Evolutionary conservation across 768 basidiomycete species (phyloP), one percentile per base, ranked within the genome.

Genomic region (Lactifluus pinguis): DNA sequence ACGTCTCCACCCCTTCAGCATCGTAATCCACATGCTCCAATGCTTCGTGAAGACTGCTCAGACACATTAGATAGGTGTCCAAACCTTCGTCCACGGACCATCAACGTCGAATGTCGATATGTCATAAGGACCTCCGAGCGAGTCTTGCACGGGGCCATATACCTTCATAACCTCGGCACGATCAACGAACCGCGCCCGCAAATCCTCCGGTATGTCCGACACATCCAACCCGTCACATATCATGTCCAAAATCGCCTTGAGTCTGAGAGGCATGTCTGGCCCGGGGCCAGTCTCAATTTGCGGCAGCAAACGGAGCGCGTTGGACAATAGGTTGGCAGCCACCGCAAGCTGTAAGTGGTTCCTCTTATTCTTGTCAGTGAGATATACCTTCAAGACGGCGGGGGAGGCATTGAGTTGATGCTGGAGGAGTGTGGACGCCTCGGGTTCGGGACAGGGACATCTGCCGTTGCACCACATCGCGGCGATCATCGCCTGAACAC

Each of bases 31-130:
- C 25, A 25, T 25, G 25, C 25, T 25, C 25, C 25, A 25, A 25
- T 25, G 25, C 25, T 25, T 25, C 25, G 25, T 25, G 25, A 25
- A 25, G 25, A 25, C 25, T 25, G 1, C 25, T 25, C 25, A 2
- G 25, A 25, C 25, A 25, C 25, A 2, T 25, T 25, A 25, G 25
- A 25, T 25, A 8, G 56, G 39, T 29, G 42, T 25, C 45, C 50
- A 61, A 42, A 61, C 30, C 42, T 19, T 61, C 42, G 34, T 45
- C 60, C 60, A 61, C 4, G 54, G 54, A 1, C 60, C 49, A 5
- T 45, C 29, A 15, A 30, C 21, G 9, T 56, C 54, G 32, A 56
- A 38, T 4, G 59, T 48, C 5, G 48, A 4, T 39, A 15, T 34
- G 25, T 25, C 15, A 1, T 15, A 3, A 6, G 39, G 53, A 44